Conservation (phyloP, 495 filamentous ascomycete species). For the Xylaria bambusicola region DNA sequence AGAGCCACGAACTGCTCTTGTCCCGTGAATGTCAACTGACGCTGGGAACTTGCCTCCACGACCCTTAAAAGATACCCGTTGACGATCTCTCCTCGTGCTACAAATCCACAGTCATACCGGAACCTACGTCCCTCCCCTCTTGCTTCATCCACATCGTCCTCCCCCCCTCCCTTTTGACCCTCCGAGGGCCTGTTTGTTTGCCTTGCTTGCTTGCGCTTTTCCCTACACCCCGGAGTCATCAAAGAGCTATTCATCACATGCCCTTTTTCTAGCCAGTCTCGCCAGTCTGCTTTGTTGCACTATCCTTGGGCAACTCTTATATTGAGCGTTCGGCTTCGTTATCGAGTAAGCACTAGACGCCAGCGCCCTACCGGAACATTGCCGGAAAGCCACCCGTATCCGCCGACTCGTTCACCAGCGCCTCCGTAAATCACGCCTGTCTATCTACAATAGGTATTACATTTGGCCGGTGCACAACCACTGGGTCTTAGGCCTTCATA, state of each 20-base stretch:
- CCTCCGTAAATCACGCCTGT: not conserved
- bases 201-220: not conserved
- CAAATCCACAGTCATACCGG: too few relatives aligned
- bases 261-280: too few relatives aligned
- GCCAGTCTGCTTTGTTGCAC: too few relatives aligned
- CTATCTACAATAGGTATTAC: too few relatives aligned
- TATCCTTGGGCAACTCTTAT: too few relatives aligned
- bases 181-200: slow-evolving; percentile 1
- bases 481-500: slow-evolving; percentile 6
- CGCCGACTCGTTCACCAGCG: slow-evolving; percentile 16
- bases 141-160: not conserved
- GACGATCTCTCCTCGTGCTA: not conserved
- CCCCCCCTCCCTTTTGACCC: not conserved
- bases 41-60: slow-evolving; percentile 7
- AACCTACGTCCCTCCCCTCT: not conserved
- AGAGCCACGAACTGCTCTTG: not conserved
- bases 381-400: slow-evolving; percentile 7
- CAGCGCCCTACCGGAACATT: slow-evolving; percentile 3
- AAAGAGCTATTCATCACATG: not conserved
- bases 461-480: not conserved
- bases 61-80: slow-evolving; percentile 3
- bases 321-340: too few relatives aligned
- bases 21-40: slow-evolving; percentile 16
- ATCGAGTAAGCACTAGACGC: slow-evolving; percentile 14
- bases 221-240: not conserved